Percentiles rank a stretch among this genome's conserved stretches.
These are phyloP conservation scores for Letharia lupina DNA, from an alignment of 495 filamentous ascomycete species.

Conservation along the genomic window DNA sequence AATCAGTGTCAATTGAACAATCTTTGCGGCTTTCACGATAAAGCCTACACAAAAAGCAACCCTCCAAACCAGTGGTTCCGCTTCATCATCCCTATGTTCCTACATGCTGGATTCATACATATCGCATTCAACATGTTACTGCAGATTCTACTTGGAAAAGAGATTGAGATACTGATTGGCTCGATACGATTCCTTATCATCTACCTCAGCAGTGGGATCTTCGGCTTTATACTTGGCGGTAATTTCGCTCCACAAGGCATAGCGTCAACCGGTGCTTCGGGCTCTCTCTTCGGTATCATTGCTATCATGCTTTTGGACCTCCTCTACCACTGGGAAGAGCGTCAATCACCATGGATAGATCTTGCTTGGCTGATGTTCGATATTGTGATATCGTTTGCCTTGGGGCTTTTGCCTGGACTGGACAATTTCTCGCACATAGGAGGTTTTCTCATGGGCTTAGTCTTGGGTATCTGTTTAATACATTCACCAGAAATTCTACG, in stretches of 20 bases:
- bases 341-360: constrained; percentile 65
- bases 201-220: constrained; percentile 86
- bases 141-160: constrained; percentile 75
- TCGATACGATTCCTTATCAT: constrained; percentile 76
- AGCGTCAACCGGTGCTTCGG: constrained; percentile 80
- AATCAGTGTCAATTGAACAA: constrained; percentile 63
- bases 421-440: constrained; percentile 98
- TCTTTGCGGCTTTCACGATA: constrained; percentile 66
- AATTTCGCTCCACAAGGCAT: constrained; percentile 79
- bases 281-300: constrained; percentile 82
- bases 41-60: constrained; percentile 36
- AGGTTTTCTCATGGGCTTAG: constrained; percentile 87
- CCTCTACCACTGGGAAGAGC: constrained; percentile 80
- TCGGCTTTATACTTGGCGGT: constrained; percentile 90
- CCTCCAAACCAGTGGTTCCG: constrained; percentile 92
- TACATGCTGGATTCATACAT: constrained; percentile 88
- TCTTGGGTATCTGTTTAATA: constrained; percentile 75
- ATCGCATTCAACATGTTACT: constrained; percentile 91
- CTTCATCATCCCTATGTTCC: constrained; percentile 91
- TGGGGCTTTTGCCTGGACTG: constrained; percentile 83
- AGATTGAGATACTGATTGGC: constrained; percentile 86
- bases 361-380: constrained; percentile 77
- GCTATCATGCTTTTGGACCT: constrained; percentile 83
- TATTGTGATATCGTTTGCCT: constrained; percentile 78
- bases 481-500: constrained; percentile 78